Percentiles rank a stretch among this genome's conserved stretches.
Evolutionary conservation across 352 stramenopile species (phyloP).

Genomic region (Globisporangium carolinianum): DNA sequence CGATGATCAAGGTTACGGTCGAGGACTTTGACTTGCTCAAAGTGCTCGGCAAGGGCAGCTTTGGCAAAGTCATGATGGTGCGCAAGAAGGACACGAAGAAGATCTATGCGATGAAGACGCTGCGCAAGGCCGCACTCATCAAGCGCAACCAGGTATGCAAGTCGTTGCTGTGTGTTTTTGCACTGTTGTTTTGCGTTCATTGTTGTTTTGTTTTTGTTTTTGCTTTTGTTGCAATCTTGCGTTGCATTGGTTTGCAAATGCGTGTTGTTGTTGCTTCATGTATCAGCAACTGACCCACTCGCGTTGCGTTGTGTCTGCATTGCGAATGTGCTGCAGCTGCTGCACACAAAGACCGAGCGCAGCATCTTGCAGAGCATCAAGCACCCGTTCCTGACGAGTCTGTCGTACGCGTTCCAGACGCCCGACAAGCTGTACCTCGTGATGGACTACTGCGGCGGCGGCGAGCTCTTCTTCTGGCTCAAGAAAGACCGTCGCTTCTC

Average conservation of each 20-base stretch:
- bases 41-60: constrained; percentile 93
- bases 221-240: neutral
- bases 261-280: neutral
- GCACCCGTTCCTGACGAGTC: constrained; percentile 87
- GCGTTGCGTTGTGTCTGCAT: neutral
- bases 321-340: constrained; percentile 24
- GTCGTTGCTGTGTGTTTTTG: neutral
- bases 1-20: constrained; percentile 81
- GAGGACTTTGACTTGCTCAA: constrained; percentile 92
- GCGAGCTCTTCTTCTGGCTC: constrained; percentile 95
- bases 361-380: constrained; percentile 91
- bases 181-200: neutral
- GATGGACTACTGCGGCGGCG: constrained; percentile 92
- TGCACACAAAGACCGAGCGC: constrained; percentile 92
- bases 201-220: neutral
- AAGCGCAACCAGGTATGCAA: constrained; percentile 85
- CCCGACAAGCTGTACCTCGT: constrained; percentile 92
- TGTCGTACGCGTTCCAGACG: constrained; percentile 87
- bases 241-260: neutral
- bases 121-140: constrained; percentile 90
- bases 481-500: constrained; percentile 93
- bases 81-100: constrained; percentile 91
- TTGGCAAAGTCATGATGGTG: constrained; percentile 96
- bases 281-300: neutral
- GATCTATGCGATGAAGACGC: constrained; percentile 95